phyloP scores from a whole-genome alignment of 768 basidiomycete species.

The Mycena sanguinolenta region DNA sequence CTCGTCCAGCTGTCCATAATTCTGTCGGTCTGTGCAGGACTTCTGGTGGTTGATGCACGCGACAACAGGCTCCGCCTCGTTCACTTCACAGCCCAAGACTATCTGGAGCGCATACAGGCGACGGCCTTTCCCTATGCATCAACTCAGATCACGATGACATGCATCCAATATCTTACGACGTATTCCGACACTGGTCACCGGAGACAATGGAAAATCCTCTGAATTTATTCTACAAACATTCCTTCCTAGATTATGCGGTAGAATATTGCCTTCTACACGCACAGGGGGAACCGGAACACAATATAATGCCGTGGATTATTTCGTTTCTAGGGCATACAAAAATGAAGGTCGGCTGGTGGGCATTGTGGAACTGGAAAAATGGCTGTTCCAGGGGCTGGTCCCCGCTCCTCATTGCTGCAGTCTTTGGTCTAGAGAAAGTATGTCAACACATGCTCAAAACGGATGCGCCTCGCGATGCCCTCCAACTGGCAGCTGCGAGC shows the following conservation, averaged over 20 bases:
- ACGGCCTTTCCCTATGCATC: neutral
- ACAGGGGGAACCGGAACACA: neutral
- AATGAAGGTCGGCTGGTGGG: neutral
- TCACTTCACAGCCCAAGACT: neutral
- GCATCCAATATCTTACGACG: neutral
- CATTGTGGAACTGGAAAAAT: constrained; percentile 4
- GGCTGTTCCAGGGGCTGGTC: neutral
- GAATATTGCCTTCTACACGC: constrained; percentile 12
- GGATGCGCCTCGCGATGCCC: neutral
- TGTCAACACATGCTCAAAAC: neutral
- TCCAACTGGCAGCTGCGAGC: neutral
- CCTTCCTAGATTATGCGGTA: constrained; percentile 14
- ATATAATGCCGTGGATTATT: neutral
- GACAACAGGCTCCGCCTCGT: neutral
- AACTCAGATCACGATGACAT: neutral
- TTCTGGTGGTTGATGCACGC: neutral
- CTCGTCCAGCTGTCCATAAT: neutral
- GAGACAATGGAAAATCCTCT: neutral
- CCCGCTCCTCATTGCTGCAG: neutral
- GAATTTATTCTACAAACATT: neutral
- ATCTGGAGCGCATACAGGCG: neutral
- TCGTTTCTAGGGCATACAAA: neutral
- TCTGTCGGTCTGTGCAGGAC: neutral
- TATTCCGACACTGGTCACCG: neutral
- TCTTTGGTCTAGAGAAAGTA: neutral